A percentile compares a stretch with the other conserved stretches of the same genome.
These are phyloP conservation scores for Chlorophyllum brunneum DNA, from an alignment of 768 basidiomycete genomes.

Conservation along the genomic window DNA sequence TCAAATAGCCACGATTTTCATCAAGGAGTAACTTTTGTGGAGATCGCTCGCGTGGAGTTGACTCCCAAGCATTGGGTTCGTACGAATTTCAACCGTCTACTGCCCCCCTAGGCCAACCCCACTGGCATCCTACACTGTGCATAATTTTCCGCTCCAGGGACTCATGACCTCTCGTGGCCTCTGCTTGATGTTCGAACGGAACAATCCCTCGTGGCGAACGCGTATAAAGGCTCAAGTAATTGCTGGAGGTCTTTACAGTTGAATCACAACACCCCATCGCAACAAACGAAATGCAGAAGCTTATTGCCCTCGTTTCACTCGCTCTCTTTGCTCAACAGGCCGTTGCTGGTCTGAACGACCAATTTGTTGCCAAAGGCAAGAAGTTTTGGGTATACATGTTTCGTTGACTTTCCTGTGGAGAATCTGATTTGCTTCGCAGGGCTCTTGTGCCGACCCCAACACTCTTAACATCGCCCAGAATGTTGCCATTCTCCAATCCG, in stretches of 20 bases:
- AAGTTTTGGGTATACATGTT: constrained; percentile 27
- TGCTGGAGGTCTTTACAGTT: background rate
- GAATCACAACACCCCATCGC: background rate
- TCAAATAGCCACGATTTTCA: too few relatives aligned
- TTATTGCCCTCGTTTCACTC: constrained; percentile 22
- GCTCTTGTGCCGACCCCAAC: constrained; percentile 22
- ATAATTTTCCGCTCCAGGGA: background rate
- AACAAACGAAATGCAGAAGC: constrained; percentile 19
- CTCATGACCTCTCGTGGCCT: background rate
- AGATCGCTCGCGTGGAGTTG: too few relatives aligned
- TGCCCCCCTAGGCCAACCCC: too few relatives aligned
- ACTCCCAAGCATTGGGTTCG: too few relatives aligned
- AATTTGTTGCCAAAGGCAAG: constrained; percentile 27
- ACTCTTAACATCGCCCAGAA: constrained; percentile 28
- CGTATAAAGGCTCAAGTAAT: background rate
- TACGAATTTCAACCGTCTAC: too few relatives aligned
- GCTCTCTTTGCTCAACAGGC: constrained; percentile 19
- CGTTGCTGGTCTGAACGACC: constrained; percentile 23
- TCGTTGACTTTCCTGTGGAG: too few relatives aligned
- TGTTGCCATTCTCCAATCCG: constrained; percentile 14
- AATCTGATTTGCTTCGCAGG: constrained; percentile 14
- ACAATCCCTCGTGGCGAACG: constrained; percentile 6
- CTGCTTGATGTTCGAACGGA: background rate
- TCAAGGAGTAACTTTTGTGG: too few relatives aligned
- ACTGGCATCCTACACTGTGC: too few relatives aligned